Percentiles rank a stretch among this genome's conserved stretches.
phyloP scores from a whole-genome alignment of 164 flowering plant species.

The Macadamia integrifolia region DNA sequence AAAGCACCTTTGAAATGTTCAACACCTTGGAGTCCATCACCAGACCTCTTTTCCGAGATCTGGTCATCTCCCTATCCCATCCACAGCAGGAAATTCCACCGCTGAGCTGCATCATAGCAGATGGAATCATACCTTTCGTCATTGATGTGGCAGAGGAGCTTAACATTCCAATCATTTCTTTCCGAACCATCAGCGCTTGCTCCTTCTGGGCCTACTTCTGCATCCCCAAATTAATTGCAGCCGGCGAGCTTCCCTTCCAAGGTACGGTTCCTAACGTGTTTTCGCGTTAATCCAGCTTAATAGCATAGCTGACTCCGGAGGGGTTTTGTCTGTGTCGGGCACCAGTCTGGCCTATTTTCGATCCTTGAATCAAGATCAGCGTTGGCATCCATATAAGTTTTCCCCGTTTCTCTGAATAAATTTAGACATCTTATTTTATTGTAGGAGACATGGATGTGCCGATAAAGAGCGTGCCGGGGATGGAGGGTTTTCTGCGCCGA shows the following conservation, averaged over 20 bases:
- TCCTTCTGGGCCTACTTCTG: slow-evolving; percentile 27
- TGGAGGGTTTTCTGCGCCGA: slow-evolving; percentile 32
- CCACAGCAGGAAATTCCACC: background rate
- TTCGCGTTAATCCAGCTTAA: too few species aligned
- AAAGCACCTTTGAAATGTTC: too few species aligned
- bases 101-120: slow-evolving; percentile 34
- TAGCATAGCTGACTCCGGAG: too few species aligned
- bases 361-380: too few species aligned
- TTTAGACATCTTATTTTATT: too few species aligned
- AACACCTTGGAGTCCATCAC: too few species aligned
- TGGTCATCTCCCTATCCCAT: too few species aligned
- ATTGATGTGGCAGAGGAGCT: slow-evolving; percentile 36
- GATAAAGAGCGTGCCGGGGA: slow-evolving; percentile 25
- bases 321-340: too few species aligned
- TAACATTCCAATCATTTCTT: slow-evolving; percentile 28
- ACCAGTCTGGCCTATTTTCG: too few species aligned
- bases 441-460: slow-evolving; percentile 28
- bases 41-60: too few species aligned
- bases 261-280: slow-evolving; percentile 9
- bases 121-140: slow-evolving; percentile 31
- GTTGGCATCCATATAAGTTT: too few species aligned
- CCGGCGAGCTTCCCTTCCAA: slow-evolving; percentile 27
- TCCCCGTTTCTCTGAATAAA: too few species aligned
- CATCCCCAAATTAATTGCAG: slow-evolving; percentile 22
- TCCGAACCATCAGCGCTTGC: slow-evolving; percentile 40